These are phyloP conservation scores for Solanum chmielewskii DNA, from an alignment of 257 asterid genomes.

Conservation along the genomic window DNA sequence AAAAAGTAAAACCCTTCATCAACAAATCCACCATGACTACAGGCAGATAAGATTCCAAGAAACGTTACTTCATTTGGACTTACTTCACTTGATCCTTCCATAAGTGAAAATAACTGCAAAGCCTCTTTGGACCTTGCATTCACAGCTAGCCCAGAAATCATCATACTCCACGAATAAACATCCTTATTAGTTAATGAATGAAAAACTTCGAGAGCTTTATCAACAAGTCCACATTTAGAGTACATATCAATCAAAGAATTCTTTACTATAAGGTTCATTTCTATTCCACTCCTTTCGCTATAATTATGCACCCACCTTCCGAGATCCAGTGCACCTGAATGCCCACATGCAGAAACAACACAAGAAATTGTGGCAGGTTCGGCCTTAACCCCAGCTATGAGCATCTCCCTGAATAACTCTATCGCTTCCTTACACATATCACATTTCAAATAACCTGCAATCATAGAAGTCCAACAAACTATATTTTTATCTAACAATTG, in stretches of 20 bases:
- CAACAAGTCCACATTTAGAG: conserved; percentile 2
- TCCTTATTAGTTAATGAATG: background rate
- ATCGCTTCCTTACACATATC: conserved; percentile 4
- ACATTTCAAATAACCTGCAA: conserved; percentile 4
- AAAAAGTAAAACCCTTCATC: conserved; percentile 1
- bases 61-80: conserved; percentile 6
- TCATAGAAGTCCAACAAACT: conserved; percentile 7
- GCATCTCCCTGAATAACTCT: conserved; percentile 1
- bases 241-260: conserved; percentile 9
- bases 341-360: conserved; percentile 7
- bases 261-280: background rate
- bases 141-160: conserved; percentile 8
- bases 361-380: conserved; percentile 5
- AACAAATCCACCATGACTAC: conserved; percentile 5
- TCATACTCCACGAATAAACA: conserved; percentile 5
- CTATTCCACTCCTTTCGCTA: background rate
- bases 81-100: background rate
- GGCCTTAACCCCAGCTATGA: background rate
- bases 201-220: conserved; percentile 6
- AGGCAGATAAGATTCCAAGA: conserved; percentile 8
- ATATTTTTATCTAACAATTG: background rate
- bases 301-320: conserved; percentile 9
- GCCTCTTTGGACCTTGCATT: background rate
- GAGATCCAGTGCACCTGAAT: conserved; percentile 1
- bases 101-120: background rate